A percentile compares a stretch with the other conserved stretches of the same genome.
phyloP scores from a whole-genome alignment of 2,329 filamentous ascomycete species.

The Nemania serpens region DNA sequence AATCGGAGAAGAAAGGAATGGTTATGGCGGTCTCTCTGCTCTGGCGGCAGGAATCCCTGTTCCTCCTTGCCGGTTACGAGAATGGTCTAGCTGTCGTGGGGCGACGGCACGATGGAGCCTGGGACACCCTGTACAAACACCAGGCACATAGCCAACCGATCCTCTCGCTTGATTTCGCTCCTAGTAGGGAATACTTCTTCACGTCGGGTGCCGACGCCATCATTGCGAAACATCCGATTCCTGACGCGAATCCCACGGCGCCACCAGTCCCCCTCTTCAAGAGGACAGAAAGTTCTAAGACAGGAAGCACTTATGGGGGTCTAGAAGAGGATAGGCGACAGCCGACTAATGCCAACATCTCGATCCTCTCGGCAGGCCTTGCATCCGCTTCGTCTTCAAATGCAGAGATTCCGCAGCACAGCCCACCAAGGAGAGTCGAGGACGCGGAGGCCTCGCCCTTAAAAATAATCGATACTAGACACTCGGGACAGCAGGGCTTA shows the following conservation, averaged over 20 bases:
- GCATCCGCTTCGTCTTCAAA: constrained; percentile 26
- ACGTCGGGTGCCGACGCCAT: constrained; percentile 83
- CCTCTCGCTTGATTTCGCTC: constrained; percentile 69
- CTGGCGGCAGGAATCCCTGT: constrained; percentile 54
- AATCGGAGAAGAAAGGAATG: constrained; percentile 70
- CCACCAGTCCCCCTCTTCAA: constrained; percentile 1
- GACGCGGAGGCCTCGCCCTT: constrained; percentile 52
- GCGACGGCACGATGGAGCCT: constrained; percentile 50
- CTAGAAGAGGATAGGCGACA: neutral
- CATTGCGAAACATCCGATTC: constrained; percentile 75
- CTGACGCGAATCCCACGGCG: constrained; percentile 34
- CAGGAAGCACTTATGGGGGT: neutral
- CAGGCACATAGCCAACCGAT: constrained; percentile 79
- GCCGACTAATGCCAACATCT: neutral
- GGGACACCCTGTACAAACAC: constrained; percentile 63
- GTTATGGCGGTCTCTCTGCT: constrained; percentile 80
- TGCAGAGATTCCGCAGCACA: constrained; percentile 7
- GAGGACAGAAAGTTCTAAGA: neutral
- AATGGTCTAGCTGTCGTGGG: constrained; percentile 75
- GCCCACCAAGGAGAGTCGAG: constrained; percentile 17
- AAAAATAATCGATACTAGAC: constrained; percentile 75
- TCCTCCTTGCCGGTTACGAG: constrained; percentile 80
- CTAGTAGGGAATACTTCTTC: constrained; percentile 63
- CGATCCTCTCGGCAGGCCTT: constrained; percentile 25
- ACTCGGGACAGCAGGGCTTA: constrained; percentile 86